These are phyloP conservation scores for Thelonectria olida DNA, from an alignment of 2,329 filamentous ascomycete species.

Conservation along the genomic window DNA sequence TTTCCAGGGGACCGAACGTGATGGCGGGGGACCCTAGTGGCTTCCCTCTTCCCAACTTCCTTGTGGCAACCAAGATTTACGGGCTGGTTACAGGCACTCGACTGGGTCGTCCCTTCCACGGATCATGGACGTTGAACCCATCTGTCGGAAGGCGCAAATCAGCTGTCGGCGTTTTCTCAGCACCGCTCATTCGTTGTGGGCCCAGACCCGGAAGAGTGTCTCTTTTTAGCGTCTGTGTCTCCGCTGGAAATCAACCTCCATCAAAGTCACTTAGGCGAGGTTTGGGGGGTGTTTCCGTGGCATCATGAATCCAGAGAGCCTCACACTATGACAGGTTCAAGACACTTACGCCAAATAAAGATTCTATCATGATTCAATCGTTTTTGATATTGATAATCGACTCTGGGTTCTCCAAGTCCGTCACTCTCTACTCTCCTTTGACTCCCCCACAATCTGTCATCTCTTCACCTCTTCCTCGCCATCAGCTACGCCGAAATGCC, in stretches of 20 bases:
- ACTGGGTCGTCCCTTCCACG: background rate
- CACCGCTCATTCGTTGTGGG: conserved; percentile 23
- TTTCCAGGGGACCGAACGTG: conserved; percentile 8
- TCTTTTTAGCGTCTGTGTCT: background rate
- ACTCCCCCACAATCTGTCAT: background rate
- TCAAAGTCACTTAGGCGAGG: background rate
- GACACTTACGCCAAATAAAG: background rate
- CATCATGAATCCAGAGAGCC: background rate
- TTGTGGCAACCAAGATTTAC: background rate
- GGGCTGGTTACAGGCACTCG: conserved; percentile 7
- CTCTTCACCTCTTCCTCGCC: conserved; percentile 25
- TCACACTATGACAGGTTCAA: background rate
- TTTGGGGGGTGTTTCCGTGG: background rate
- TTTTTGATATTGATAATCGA: background rate
- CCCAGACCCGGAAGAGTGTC: conserved; percentile 31
- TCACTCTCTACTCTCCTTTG: background rate
- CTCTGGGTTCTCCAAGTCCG: background rate
- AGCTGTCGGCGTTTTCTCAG: conserved; percentile 41
- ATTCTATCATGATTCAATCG: background rate
- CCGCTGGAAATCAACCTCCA: background rate
- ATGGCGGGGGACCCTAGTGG: background rate
- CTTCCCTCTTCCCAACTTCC: background rate
- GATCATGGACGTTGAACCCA: conserved; percentile 8
- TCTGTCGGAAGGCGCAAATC: conserved; percentile 32
- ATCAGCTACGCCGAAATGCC: conserved; percentile 39